Evolutionary conservation across 2,329 filamentous ascomycete genomes (phyloP).

Genomic region (Metarhizium humberi): DNA sequence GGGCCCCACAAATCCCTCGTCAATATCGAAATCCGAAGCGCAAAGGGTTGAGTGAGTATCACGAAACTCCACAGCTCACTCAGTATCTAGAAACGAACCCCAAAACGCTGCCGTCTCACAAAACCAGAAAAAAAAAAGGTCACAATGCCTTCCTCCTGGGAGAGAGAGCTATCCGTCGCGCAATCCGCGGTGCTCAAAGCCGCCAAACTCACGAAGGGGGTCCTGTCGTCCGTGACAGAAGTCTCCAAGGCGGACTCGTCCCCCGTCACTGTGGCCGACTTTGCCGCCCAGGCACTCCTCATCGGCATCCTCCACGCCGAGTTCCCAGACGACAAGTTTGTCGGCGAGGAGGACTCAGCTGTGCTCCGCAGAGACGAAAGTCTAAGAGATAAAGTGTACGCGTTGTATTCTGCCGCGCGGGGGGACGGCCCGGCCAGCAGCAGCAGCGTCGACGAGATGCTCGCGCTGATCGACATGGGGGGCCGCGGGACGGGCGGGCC

Average conservation of each 20-base stretch:
- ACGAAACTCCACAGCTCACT: no score
- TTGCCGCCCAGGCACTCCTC: constrained; percentile 53
- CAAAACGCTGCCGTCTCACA: no score
- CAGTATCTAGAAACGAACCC: no score
- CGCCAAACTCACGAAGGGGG: constrained; percentile 44
- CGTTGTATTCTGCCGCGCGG: constrained; percentile 33
- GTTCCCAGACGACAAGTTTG: constrained; percentile 47
- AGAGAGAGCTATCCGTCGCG: constrained; percentile 22
- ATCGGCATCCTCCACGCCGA: constrained; percentile 43
- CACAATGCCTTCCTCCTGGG: constrained; percentile 9
- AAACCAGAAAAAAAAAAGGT: neutral
- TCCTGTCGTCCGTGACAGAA: constrained; percentile 32
- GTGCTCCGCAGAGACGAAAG: constrained; percentile 37
- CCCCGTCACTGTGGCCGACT: constrained; percentile 56
- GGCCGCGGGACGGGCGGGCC: constrained; percentile 28
- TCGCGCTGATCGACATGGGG: constrained; percentile 52
- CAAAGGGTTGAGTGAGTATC: neutral
- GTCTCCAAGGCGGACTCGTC: constrained; percentile 48
- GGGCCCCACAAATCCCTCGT: no score
- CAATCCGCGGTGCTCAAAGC: constrained; percentile 44
- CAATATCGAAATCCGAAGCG: no score
- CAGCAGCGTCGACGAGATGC: constrained; percentile 42
- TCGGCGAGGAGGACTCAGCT: constrained; percentile 51
- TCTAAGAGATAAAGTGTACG: constrained; percentile 45
- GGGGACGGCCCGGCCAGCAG: neutral